phyloP scores from a whole-genome alignment of 164 flowering plant species.

The Stephania cephalantha region DNA sequence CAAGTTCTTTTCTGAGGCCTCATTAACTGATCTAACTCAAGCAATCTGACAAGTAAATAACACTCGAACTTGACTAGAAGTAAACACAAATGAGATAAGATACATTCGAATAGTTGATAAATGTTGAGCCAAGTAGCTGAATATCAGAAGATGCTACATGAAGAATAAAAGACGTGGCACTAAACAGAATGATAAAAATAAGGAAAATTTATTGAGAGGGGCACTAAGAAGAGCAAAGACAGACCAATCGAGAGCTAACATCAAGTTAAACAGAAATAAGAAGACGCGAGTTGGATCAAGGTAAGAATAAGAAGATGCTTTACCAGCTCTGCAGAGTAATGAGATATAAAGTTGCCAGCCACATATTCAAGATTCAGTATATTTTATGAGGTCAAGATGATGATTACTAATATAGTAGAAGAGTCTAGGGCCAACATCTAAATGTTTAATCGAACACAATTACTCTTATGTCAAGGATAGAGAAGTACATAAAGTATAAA shows the following conservation, averaged over 20 bases:
- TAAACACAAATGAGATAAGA: no score
- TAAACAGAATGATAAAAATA: background rate
- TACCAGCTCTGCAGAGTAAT: no score
- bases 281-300: background rate
- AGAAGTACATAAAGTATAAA: no score
- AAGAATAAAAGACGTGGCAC: background rate
- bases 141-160: background rate
- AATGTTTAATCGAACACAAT: no score
- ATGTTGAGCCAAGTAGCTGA: background rate
- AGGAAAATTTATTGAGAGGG: background rate
- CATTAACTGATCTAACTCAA: background rate
- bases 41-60: background rate
- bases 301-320: no score
- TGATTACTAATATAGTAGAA: no score
- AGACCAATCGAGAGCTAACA: background rate
- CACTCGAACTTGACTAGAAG: background rate
- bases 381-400: no score
- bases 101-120: background rate
- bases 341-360: no score
- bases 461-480: no score
- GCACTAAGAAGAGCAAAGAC: background rate
- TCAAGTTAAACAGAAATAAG: background rate
- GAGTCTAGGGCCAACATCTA: no score
- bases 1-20: background rate
- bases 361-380: no score